Conservation (phyloP, 2,329 filamentous ascomycete species). For the Diaporthe nobilis region DNA sequence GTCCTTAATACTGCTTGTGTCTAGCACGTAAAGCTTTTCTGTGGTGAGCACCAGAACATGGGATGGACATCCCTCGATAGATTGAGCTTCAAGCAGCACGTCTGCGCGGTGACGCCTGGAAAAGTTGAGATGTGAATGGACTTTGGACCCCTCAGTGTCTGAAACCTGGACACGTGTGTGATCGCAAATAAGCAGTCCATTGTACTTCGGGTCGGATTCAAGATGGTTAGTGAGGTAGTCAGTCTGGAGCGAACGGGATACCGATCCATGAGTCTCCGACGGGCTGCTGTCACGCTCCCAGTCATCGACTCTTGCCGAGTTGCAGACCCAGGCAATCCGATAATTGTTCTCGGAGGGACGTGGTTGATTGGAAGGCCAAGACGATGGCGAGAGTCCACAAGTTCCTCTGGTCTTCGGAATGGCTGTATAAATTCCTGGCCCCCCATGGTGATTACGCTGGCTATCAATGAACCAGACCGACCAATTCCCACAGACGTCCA, state of each 20-base stretch:
- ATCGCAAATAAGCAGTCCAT: slow-evolving; percentile 40
- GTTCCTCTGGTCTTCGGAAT: slow-evolving; percentile 44
- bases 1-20: slow-evolving; percentile 48
- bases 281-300: slow-evolving; percentile 45
- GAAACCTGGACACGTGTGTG: slow-evolving; percentile 34
- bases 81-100: slow-evolving; percentile 69
- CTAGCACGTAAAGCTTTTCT: slow-evolving; percentile 64
- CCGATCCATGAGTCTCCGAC: slow-evolving; percentile 1
- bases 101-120: slow-evolving; percentile 51
- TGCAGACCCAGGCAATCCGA: slow-evolving; percentile 55
- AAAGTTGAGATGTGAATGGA: slow-evolving; percentile 42
- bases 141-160: slow-evolving; percentile 31
- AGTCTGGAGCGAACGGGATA: background rate
- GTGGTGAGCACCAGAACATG: slow-evolving; percentile 74
- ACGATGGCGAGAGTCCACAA: slow-evolving; percentile 41
- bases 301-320: slow-evolving; percentile 38
- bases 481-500: slow-evolving; percentile 78
- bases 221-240: slow-evolving; percentile 23
- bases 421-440: slow-evolving; percentile 52
- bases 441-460: slow-evolving; percentile 52
- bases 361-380: slow-evolving; percentile 49
- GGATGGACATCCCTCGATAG: slow-evolving; percentile 60
- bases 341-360: slow-evolving; percentile 55
- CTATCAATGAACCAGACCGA: slow-evolving; percentile 72
- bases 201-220: slow-evolving; percentile 15